phyloP scores from a whole-genome alignment of 768 basidiomycete genomes.

The Mycena olivaceomarginata region DNA sequence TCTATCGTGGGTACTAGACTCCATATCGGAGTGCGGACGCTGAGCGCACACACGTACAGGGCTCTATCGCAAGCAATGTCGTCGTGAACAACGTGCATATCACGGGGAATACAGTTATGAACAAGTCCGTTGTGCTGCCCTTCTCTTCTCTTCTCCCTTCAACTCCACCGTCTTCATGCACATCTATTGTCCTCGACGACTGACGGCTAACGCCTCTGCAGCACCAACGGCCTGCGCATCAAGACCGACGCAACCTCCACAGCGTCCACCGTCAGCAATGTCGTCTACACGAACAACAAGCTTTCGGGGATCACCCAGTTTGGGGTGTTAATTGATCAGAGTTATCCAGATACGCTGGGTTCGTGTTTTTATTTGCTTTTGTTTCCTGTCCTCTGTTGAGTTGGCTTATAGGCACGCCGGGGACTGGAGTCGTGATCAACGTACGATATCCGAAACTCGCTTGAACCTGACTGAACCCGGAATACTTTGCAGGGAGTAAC shows the following conservation, averaged over 20 bases:
- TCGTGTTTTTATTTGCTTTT: background rate
- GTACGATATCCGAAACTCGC: slow-evolving; percentile 11
- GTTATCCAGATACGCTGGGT: slow-evolving; percentile 38
- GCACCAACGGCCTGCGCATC: slow-evolving; percentile 36
- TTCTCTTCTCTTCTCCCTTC: slow-evolving; percentile 17
- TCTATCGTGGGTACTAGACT: slow-evolving; percentile 29
- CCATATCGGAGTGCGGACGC: background rate
- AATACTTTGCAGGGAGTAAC: slow-evolving; percentile 37
- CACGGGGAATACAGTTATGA: slow-evolving; percentile 38
- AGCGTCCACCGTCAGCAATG: slow-evolving; percentile 34
- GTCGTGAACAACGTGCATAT: slow-evolving; percentile 34
- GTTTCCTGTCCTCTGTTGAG: background rate
- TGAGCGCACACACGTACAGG: slow-evolving; percentile 24
- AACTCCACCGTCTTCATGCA: slow-evolving; percentile 15
- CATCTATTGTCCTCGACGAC: slow-evolving; percentile 8
- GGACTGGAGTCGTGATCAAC: slow-evolving; percentile 43
- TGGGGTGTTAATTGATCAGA: slow-evolving; percentile 45
- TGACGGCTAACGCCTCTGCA: slow-evolving; percentile 22
- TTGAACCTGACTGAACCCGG: background rate
- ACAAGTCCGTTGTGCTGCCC: slow-evolving; percentile 30
- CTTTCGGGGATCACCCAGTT: slow-evolving; percentile 40
- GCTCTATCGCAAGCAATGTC: slow-evolving; percentile 35
- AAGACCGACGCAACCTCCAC: slow-evolving; percentile 37
- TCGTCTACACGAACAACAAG: slow-evolving; percentile 42
- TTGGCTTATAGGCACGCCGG: slow-evolving; percentile 32